phyloP scores from a whole-genome alignment of 2,329 filamentous ascomycete species.

The Calonectria fujianensis region DNA sequence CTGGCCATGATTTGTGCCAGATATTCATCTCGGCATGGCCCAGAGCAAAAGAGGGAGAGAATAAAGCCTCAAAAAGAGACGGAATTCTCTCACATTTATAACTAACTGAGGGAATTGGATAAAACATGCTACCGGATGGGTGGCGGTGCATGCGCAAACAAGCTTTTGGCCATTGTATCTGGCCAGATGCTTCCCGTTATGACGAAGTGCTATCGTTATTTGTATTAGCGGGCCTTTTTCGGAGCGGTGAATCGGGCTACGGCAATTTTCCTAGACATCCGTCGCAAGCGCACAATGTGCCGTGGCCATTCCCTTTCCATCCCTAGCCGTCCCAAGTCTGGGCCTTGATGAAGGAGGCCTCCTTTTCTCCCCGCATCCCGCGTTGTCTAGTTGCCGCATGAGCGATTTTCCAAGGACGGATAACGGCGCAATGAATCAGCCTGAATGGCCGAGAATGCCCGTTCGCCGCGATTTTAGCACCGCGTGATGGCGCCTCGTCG shows the following conservation, averaged over 20 bases:
- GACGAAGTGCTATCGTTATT: neutral
- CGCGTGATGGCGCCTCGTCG: neutral
- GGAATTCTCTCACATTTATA: neutral
- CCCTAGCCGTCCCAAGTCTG: neutral
- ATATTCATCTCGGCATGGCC: neutral
- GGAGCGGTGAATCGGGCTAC: neutral
- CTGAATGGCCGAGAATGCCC: neutral
- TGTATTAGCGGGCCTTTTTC: neutral
- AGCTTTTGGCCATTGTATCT: slow-evolving; percentile 7
- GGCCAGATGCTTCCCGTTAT: neutral
- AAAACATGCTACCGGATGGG: neutral
- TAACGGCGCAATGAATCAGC: neutral
- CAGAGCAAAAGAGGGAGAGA: neutral
- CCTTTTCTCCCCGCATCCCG: neutral
- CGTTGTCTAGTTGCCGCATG: neutral
- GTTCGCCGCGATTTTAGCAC: neutral
- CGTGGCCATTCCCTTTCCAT: neutral
- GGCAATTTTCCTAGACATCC: neutral
- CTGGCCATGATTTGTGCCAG: neutral
- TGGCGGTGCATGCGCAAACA: slow-evolving; percentile 13
- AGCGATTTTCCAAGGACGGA: neutral
- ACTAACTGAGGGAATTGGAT: neutral
- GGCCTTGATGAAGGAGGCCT: neutral
- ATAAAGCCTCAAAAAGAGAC: neutral
- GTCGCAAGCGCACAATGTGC: neutral